phyloP scores from a whole-genome alignment of 148 eudicot genomes.

The Bassia scoparia region DNA sequence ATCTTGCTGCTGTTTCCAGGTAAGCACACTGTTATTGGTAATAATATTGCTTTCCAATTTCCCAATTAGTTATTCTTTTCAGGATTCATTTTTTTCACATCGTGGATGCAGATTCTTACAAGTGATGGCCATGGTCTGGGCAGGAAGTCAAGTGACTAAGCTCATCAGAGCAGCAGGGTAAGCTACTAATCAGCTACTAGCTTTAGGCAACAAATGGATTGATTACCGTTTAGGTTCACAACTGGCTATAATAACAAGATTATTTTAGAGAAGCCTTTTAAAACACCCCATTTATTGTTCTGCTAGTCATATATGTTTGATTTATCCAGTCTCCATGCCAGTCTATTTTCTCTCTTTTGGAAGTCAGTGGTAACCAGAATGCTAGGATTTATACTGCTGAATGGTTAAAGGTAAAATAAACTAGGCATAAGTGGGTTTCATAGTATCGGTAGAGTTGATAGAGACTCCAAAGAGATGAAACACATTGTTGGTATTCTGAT shows the following conservation, averaged over 20 bases:
- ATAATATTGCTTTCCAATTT: neutral
- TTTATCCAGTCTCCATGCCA: neutral
- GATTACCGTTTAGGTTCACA: neutral
- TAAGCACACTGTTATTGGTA: slow-evolving; percentile 3
- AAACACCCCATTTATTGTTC: neutral
- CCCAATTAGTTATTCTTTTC: neutral
- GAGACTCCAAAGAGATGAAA: neutral
- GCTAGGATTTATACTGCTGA: neutral
- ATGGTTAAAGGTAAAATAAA: neutral
- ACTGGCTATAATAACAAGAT: neutral
- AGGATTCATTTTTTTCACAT: neutral
- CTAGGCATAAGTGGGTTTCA: neutral
- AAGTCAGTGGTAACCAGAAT: neutral
- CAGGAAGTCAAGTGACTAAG: slow-evolving; percentile 96
- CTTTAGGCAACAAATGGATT: slow-evolving; percentile 10
- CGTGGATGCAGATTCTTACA: slow-evolving; percentile 57
- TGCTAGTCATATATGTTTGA: neutral
- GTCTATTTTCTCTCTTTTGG: neutral
- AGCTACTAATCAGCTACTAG: slow-evolving; percentile 21
- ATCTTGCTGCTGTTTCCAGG: slow-evolving; percentile 65
- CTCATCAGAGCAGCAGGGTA: slow-evolving; percentile 86
- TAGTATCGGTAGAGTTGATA: neutral
- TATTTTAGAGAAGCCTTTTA: neutral
- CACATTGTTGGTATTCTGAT: neutral
- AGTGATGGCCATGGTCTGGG: slow-evolving; percentile 99